Evolutionary conservation across 1,284 basidiomycete genomes (phyloP), one percentile per base, ranked within the genome.

Genomic region (Cryptococcus neoformans): DNA sequence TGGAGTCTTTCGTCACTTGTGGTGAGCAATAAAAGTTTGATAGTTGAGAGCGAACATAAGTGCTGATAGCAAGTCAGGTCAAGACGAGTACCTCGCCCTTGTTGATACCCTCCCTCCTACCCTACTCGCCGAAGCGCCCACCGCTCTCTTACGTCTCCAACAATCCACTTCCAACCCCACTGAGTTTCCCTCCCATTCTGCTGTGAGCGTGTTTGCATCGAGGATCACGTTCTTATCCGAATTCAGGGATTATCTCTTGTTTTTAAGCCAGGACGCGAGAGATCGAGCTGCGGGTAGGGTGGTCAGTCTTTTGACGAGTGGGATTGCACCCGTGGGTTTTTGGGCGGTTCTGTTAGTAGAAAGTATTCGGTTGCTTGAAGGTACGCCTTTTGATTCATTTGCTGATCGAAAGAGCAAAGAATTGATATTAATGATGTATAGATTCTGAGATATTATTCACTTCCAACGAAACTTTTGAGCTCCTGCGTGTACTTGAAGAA

Each of bases 201-300:
- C 59, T 42, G 53, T 62, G 17, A 64, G 63, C 40, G 61, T 73
- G 56, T 72, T 73, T 53, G 72, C 75, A 1, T 67, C 74, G 1
- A 68, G 73, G 17, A 67, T 82, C 36, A 63, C 72, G 12, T 81
- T 81, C 73, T 65, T 82, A 8, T 74, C 79, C 14, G 69, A 78
- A 49, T 80, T 81, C 62, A 65, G 79, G 42, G 79, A 81, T 60
- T 80, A 80, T 60, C 69, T 81, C 39, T 68, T 78, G 4, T 74
- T 75, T 55, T 69, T 76, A 37, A 60, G 63, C 0, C 63, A 69
- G 40, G 78, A 73, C 2, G 71, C 70, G 6, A 66, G 69, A n/a
- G 59, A 65, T 17, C 60, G 63, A 38, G 80, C 80, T 0, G 78
- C 79, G 0, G 64, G 64, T 17, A 65, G 75, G 44, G 57, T 82